phyloP scores from a whole-genome alignment of 345 rosid genomes.

The Bretschneidera sinensis region DNA sequence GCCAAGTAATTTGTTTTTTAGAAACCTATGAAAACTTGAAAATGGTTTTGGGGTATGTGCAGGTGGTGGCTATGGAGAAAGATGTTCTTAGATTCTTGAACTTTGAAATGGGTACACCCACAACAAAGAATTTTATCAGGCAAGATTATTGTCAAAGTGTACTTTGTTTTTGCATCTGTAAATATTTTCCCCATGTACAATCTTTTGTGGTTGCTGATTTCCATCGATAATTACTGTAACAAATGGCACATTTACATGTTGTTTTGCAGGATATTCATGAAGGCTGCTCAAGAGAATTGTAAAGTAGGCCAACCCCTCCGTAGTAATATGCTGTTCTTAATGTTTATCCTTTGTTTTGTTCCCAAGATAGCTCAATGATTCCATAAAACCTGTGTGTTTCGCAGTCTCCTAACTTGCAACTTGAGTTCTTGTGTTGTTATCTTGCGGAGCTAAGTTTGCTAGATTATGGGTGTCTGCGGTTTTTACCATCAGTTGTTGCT shows the following conservation, averaged over 20 bases:
- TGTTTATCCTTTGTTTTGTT: not conserved
- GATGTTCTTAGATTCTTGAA: constrained; percentile 42
- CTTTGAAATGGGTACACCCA: constrained; percentile 62
- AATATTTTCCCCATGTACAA: not conserved
- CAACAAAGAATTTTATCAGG: constrained; percentile 56
- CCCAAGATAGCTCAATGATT: not conserved
- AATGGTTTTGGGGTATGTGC: not conserved
- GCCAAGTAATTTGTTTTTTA: not conserved
- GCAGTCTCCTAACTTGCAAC: constrained; percentile 33
- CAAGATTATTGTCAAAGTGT: constrained; percentile 10
- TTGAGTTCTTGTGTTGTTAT: constrained; percentile 58
- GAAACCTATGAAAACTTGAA: not conserved
- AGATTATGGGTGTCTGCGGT: constrained; percentile 52
- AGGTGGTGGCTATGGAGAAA: constrained; percentile 64
- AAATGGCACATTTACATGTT: not conserved
- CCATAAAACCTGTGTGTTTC: constrained; percentile 2
- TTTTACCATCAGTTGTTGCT: constrained; percentile 62
- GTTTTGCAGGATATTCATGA: constrained; percentile 37
- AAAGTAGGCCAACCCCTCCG: constrained; percentile 26
- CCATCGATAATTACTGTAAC: not conserved
- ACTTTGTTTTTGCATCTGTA: not conserved
- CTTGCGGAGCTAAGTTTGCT: constrained; percentile 69
- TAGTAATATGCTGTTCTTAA: not conserved
- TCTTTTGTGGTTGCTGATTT: not conserved
- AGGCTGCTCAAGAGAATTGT: constrained; percentile 37